Evolutionary conservation across 106 monocot genomes (phyloP), one percentile per base, ranked within the genome.

Genomic region (Chionographis japonica): DNA sequence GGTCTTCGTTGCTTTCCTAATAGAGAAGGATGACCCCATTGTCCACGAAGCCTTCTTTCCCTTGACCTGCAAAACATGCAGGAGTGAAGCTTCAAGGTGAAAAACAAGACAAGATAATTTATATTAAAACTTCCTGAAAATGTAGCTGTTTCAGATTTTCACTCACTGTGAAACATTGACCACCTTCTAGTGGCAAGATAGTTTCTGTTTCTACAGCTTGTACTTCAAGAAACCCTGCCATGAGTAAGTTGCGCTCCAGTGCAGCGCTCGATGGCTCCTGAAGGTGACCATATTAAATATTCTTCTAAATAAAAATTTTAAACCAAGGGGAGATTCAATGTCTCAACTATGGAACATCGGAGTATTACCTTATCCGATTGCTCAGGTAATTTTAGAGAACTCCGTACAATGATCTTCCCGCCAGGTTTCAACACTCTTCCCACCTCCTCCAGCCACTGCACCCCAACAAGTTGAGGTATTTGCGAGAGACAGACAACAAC

Each of bases 41-140:
- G 69, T 71, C 97, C 97, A 92, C 15, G 84, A 80, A 37, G 86
- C 89, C 68, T 89, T 92, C 64, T 89, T 92, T 1, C 82, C 86
- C 72, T 78, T 85, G 17, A 86, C 53, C 90, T 95, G 73, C 35
- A 75, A n/a, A 60, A 37, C 19, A 61, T 8, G 52, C 19, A 14
- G 20, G 12, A 17, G 40, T 37, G 27, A 50, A n/a, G 59, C 16
- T 9, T 65, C 38, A 12, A n/a, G 16, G 53, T 59, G 10, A 41
- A 43, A 18, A 10, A 4, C n/a, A 52, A 37, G 10, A 46, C 6
- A 16, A 16, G 11, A 63, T 63, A 58, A 15, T 12, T 7, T 13
- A 1, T 2, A 61, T 68, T 17, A 2, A 35, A 43, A 3, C 40
- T 6, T 4, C 3, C 2, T 15, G 40, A 75, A 8, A 35, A 46